phyloP scores from a whole-genome alignment of 768 basidiomycete genomes.

The Hypholoma fasciculare region DNA sequence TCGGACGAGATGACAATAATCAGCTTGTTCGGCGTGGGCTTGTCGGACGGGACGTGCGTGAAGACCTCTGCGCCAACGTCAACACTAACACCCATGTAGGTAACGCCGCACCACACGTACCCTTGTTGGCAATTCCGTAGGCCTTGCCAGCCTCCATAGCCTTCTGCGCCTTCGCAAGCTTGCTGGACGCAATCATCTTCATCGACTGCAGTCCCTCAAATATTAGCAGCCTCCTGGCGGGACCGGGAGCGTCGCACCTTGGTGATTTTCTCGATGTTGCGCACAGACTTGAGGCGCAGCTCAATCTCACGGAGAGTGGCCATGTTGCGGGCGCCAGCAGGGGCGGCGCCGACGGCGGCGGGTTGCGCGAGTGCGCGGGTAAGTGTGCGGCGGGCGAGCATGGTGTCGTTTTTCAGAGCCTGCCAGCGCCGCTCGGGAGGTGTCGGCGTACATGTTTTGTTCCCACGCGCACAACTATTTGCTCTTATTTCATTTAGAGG shows the following conservation, averaged over 20 bases:
- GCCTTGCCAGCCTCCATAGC: constrained; percentile 91
- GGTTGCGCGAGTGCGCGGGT: constrained; percentile 38
- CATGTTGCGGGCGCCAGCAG: constrained; percentile 76
- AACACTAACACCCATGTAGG: not conserved
- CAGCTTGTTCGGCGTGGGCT: constrained; percentile 74
- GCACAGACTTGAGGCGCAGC: constrained; percentile 92
- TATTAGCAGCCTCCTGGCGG: not conserved
- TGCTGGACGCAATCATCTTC: constrained; percentile 99
- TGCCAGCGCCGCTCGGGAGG: constrained; percentile 34
- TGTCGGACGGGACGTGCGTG: constrained; percentile 69
- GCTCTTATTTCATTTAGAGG: not conserved
- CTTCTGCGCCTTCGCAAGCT: constrained; percentile 92
- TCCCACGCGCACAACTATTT: constrained; percentile 2
- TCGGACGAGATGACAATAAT: constrained; percentile 96
- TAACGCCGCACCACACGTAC: constrained; percentile 40
- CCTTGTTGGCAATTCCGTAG: constrained; percentile 90
- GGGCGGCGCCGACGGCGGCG: constrained; percentile 39
- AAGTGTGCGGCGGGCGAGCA: constrained; percentile 50
- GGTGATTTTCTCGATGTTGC: constrained; percentile 99
- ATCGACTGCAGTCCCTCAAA: constrained; percentile 62
- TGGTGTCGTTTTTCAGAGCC: constrained; percentile 28
- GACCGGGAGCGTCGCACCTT: constrained; percentile 60
- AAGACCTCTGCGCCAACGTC: constrained; percentile 75
- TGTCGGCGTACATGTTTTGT: constrained; percentile 32
- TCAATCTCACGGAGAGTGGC: constrained; percentile 98